Evolutionary conservation across 768 basidiomycete genomes (phyloP).

Genomic region (Botryobasidium botryosum): DNA sequence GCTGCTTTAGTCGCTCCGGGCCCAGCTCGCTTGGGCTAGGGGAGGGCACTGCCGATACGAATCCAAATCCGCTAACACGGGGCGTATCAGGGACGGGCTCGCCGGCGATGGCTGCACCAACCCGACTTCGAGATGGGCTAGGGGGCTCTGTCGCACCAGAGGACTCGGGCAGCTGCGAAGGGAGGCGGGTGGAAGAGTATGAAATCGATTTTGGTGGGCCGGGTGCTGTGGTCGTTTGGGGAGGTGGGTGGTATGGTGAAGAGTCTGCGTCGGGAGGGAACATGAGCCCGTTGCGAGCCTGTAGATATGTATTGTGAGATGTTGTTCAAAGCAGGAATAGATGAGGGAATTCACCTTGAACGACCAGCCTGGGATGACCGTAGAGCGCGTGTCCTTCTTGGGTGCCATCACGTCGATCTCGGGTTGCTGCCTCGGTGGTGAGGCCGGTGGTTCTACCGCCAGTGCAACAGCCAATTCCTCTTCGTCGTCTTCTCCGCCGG

Average conservation of each 20-base stretch:
- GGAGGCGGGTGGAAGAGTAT: conserved; percentile 67
- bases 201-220: conserved; percentile 43
- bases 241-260: conserved; percentile 47
- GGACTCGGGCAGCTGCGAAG: conserved; percentile 45
- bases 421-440: neutral
- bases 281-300: conserved; percentile 93
- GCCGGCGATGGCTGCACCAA: conserved; percentile 85
- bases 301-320: conserved; percentile 6
- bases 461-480: conserved; percentile 12
- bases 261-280: conserved; percentile 85
- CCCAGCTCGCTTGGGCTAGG: conserved; percentile 73
- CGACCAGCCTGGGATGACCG: conserved; percentile 65
- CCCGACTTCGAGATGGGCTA: conserved; percentile 79
- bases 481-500: conserved; percentile 13
- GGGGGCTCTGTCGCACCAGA: conserved; percentile 42
- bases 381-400: conserved; percentile 50
- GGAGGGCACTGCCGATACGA: conserved; percentile 75
- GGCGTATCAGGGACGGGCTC: conserved; percentile 34
- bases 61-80: conserved; percentile 37
- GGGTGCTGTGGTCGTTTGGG: conserved; percentile 17
- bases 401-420: conserved; percentile 61
- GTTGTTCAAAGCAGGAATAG: neutral
- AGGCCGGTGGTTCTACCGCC: neutral
- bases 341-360: conserved; percentile 40
- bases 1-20: conserved; percentile 66